Percentiles rank a stretch among this genome's conserved stretches.
Conservation (phyloP, 2,329 filamentous ascomycete genomes). For the Magnaporthiopsis poae region DNA sequence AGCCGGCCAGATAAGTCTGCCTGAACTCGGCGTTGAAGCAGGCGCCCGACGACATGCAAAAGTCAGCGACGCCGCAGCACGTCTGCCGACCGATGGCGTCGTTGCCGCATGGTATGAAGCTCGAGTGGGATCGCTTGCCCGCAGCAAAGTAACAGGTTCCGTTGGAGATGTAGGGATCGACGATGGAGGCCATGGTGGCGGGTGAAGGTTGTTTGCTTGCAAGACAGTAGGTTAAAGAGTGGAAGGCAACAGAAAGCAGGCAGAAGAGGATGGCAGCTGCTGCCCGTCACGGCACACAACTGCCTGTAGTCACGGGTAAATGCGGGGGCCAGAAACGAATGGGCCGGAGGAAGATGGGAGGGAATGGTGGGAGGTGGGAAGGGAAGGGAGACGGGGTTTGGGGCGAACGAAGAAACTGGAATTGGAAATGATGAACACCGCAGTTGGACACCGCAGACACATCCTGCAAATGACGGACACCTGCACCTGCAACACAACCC, state of each 20-base stretch:
- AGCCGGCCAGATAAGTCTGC: slow-evolving; percentile 29
- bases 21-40: slow-evolving; percentile 20
- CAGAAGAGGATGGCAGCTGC: neutral
- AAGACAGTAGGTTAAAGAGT: neutral
- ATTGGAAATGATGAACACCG: too few species aligned
- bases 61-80: slow-evolving; percentile 15
- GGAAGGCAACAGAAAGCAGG: neutral
- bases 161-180: slow-evolving; percentile 13
- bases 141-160: slow-evolving; percentile 13
- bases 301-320: neutral
- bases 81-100: slow-evolving; percentile 9
- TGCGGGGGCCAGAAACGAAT: neutral
- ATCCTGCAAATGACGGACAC: too few species aligned
- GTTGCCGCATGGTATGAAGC: slow-evolving; percentile 18
- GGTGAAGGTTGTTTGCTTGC: neutral
- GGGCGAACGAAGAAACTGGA: too few species aligned
- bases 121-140: slow-evolving; percentile 6
- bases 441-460: too few species aligned
- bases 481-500: too few species aligned
- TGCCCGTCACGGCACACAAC: neutral
- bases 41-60: slow-evolving; percentile 13
- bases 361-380: neutral
- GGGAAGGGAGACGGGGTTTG: too few species aligned
- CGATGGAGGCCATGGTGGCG: neutral
- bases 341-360: neutral